Percentiles rank a stretch among this genome's conserved stretches.
Conservation (phyloP, 352 stramenopile genomes). For the Globisporangium sylvaticum region DNA sequence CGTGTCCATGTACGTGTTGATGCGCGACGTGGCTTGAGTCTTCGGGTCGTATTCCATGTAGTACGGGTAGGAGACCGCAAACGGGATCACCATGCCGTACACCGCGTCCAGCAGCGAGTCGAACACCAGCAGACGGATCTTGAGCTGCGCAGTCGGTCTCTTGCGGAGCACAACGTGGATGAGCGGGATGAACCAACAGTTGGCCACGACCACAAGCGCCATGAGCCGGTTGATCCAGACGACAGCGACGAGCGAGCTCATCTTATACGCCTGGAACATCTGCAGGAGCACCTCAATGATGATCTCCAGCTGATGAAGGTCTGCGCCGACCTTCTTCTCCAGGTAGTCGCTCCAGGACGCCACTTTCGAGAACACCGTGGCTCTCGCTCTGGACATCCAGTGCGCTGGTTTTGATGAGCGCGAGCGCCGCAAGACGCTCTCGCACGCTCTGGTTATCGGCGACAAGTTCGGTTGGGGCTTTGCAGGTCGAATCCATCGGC, state of each 20-base stretch:
- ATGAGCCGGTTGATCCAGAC: constrained; percentile 1
- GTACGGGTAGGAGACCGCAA: background rate
- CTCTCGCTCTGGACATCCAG: background rate
- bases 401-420: too few relatives aligned
- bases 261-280: background rate
- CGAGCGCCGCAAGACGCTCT: too few relatives aligned
- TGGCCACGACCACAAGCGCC: background rate
- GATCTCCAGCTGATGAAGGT: background rate
- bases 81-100: background rate
- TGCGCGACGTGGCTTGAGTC: background rate
- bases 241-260: background rate
- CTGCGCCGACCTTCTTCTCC: background rate
- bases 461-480: too few relatives aligned
- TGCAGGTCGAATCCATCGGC: too few relatives aligned
- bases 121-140: background rate
- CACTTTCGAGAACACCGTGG: background rate
- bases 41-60: background rate
- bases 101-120: background rate
- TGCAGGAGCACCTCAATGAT: background rate
- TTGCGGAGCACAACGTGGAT: background rate
- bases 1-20: background rate
- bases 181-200: background rate
- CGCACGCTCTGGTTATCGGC: too few relatives aligned
- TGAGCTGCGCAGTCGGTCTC: background rate
- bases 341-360: background rate